These are phyloP conservation scores for Vaccinium macrocarpon DNA, from an alignment of 148 eudicot species.

Conservation along the genomic window DNA sequence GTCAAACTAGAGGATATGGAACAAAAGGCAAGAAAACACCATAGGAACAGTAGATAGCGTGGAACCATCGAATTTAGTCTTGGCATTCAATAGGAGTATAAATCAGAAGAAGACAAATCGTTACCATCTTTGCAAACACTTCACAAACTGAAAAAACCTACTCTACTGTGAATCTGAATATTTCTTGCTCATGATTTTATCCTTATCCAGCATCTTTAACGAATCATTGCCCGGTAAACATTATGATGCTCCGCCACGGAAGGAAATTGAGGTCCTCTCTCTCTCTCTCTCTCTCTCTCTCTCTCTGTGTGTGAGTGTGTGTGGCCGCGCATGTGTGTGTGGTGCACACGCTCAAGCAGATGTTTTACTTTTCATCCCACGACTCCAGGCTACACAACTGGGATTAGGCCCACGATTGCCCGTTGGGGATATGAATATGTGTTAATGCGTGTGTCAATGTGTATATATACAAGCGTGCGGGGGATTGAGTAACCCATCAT, in stretches of 20 bases:
- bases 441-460: neutral
- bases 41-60: neutral
- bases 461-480: neutral
- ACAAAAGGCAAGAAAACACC: neutral
- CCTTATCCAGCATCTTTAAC: slow-evolving; percentile 62
- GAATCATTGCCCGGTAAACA: slow-evolving; percentile 89
- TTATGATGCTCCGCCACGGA: slow-evolving; percentile 58
- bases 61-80: neutral
- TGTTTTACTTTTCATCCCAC: too few species aligned
- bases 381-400: too few species aligned
- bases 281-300: slow-evolving; percentile 8
- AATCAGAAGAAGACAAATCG: neutral
- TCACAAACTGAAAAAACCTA: neutral
- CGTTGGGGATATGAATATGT: too few species aligned
- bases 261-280: slow-evolving; percentile 49
- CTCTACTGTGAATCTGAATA: neutral
- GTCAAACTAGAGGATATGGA: neutral
- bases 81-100: neutral
- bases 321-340: too few species aligned
- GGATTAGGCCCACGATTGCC: too few species aligned
- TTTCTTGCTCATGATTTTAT: neutral
- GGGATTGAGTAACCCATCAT: neutral
- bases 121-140: neutral
- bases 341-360: too few species aligned
- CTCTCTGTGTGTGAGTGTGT: too few species aligned